Conservation (phyloP, 306 rosid genomes). For the Cyamopsis tetragonoloba region DNA sequence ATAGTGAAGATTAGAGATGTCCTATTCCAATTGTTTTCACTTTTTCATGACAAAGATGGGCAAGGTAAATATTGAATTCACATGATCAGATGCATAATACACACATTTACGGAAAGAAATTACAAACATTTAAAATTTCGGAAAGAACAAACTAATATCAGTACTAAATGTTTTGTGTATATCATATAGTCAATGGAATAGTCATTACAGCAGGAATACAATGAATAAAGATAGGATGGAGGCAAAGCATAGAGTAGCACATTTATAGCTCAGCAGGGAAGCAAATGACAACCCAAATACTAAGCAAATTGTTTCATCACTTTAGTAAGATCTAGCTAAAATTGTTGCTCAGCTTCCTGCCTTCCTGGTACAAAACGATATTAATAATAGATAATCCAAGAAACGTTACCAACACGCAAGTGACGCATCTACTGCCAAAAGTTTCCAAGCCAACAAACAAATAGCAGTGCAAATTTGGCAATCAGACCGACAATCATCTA, state of each 20-base stretch:
- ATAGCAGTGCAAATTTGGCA: background rate
- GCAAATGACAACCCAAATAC: slow-evolving; percentile 2
- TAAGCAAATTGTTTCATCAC: background rate
- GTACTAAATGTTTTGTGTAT: background rate
- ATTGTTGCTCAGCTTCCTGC: background rate
- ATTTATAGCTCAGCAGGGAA: background rate
- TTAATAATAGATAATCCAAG: background rate
- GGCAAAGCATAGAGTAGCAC: background rate
- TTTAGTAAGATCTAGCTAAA: background rate
- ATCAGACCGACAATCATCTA: background rate
- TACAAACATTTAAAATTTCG: background rate
- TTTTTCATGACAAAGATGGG: background rate
- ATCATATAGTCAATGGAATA: background rate
- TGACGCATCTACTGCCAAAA: slow-evolving; percentile 10
- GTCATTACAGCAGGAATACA: background rate
- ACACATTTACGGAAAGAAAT: background rate
- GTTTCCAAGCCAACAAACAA: background rate
- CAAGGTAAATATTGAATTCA: background rate
- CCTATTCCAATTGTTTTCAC: background rate
- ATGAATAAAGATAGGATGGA: background rate
- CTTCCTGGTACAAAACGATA: background rate
- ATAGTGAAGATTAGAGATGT: slow-evolving; percentile 8
- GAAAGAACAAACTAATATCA: background rate
- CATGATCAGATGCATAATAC: background rate
- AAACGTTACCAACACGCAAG: no score